Evolutionary conservation across 208 protist genomes (phyloP).

Genomic region (Acanthamoeba quina): DNA sequence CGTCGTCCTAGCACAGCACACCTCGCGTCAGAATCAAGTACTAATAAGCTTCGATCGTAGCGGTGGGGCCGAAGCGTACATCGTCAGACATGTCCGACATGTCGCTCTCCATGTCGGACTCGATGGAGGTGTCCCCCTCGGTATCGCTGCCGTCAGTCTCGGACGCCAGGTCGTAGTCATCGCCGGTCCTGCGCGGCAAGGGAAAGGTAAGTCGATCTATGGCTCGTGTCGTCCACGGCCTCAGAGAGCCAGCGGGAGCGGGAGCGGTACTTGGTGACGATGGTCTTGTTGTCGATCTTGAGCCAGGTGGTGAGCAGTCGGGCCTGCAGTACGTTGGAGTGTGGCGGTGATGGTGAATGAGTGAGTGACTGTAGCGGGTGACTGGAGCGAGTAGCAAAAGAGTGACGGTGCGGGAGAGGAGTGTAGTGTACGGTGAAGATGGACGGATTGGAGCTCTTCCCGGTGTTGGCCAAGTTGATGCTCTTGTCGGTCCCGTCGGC

Average conservation of each 20-base stretch:
- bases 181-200: neutral
- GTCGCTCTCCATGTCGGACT: slow-evolving; percentile 40
- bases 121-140: slow-evolving; percentile 54
- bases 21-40: neutral
- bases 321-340: neutral
- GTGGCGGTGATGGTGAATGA: neutral
- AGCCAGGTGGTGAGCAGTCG: slow-evolving; percentile 9
- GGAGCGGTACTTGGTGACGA: neutral
- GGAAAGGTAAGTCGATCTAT: neutral
- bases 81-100: neutral
- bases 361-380: neutral
- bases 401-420: neutral
- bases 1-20: neutral
- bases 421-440: slow-evolving; percentile 7
- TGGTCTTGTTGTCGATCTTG: slow-evolving; percentile 60
- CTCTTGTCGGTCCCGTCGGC: slow-evolving; percentile 33
- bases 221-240: neutral
- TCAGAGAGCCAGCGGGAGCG: neutral
- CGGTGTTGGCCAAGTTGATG: slow-evolving; percentile 1
- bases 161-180: slow-evolving; percentile 46
- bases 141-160: slow-evolving; percentile 8
- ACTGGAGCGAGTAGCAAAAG: neutral
- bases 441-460: slow-evolving; percentile 44
- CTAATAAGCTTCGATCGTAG: neutral
- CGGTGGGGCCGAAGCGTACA: neutral